Conservation (phyloP, 768 basidiomycete species). For the Serendipita sp. region DNA sequence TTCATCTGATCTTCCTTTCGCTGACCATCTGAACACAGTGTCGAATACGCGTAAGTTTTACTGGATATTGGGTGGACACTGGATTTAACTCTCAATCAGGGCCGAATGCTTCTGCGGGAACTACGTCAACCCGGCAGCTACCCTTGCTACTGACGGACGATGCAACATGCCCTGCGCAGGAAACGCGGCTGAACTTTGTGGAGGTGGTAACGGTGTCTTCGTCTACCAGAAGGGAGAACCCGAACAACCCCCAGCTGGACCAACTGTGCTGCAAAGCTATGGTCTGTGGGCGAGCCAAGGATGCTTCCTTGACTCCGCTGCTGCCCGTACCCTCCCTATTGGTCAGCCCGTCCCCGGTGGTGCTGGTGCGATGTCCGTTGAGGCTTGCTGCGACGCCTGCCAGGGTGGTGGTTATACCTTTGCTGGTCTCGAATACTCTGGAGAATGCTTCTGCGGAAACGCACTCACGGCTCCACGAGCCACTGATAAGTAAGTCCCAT, state of each 20-base stretch:
- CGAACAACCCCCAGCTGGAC: neutral
- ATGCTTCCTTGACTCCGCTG: constrained; percentile 18
- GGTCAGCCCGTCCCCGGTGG: constrained; percentile 15
- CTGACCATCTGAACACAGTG: neutral
- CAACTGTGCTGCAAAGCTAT: neutral
- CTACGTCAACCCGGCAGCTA: neutral
- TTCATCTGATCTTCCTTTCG: neutral
- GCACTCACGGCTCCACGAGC: neutral
- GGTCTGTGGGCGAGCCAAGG: constrained; percentile 12
- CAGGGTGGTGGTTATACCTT: constrained; percentile 34
- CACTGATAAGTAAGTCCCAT: neutral
- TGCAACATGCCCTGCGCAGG: neutral
- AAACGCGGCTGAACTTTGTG: constrained; percentile 27
- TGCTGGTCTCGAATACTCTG: constrained; percentile 28
- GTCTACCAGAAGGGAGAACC: constrained; percentile 55
- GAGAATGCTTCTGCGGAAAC: constrained; percentile 35
- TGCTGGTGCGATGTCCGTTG: constrained; percentile 32
- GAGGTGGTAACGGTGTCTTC: constrained; percentile 51
- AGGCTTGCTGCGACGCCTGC: constrained; percentile 45
- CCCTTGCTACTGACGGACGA: neutral
- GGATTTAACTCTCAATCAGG: neutral
- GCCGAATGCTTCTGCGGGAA: neutral
- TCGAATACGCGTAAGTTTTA: neutral
- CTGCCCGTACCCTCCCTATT: constrained; percentile 22
- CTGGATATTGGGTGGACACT: neutral